Base-by-base conservation (phyloP, 1,284 basidiomycete genomes). In the Cutaneotrichosporon curvatum region DNA sequence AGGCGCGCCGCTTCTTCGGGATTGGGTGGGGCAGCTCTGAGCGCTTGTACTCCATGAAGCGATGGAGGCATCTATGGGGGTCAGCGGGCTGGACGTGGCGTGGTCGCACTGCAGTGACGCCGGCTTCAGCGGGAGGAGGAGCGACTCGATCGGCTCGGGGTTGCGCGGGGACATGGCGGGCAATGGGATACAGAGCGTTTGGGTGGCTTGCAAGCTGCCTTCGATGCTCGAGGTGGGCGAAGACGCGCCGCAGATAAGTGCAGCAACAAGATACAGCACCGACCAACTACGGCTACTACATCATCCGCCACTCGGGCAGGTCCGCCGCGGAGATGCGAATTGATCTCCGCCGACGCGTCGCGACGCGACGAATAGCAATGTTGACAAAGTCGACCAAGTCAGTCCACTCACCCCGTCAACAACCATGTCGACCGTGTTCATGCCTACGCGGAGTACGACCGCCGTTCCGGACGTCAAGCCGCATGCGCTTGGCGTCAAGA, bases 81-180 rank as follows among this genome's bases (percentile, higher is more conserved):
- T 49, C 25, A 45, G 46, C 35, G 15, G 0, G 39, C 32, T 16
- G 21, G 28, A 25, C 8, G 5, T 25, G 12, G 28, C 6, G 18
- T 10, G 2, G 19, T 19, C 9, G 28, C 28, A 66, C 67, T 65
- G 61, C 20, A 70, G 50, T 2, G 64, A 67, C 39, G 60, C 64
- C 11, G 61, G 55, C 44, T 68, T 70, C 43, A 70, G 59, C 6
- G 67, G 67, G 2, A 62, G 60, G 0, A 65, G 42, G 15, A 63
- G 47, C 22, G 57, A 55, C 55, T 69, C 63, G 20, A 69, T 56
- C 14, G 57, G 59, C 25, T 36, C 25, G 0, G 59, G 61, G 43
- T 61, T 53, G 41, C 54, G 47, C 38, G 56, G 43, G 28, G 48
- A 40, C 48, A 52, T 56, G 31, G 20, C 30, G 39, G 25, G 8